Evolutionary conservation across 306 rosid species (phyloP).

Genomic region (Biancaea sappan): DNA sequence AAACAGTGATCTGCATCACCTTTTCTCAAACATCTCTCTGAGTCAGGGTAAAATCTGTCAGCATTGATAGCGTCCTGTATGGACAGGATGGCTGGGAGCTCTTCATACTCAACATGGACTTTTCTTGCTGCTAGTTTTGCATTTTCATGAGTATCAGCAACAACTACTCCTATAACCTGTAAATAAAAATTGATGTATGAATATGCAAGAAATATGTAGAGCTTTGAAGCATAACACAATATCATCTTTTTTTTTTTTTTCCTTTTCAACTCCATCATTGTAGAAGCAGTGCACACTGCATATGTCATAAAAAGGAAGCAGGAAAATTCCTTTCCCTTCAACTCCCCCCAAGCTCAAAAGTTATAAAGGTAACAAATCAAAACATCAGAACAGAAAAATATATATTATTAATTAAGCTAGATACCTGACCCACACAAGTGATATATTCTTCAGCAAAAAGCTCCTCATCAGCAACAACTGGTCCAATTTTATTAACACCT

Average conservation of each 20-base stretch:
- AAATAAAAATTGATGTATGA: slow-evolving; percentile 11
- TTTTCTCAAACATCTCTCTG: slow-evolving; percentile 66
- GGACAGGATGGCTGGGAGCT: slow-evolving; percentile 81
- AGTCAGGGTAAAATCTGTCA: slow-evolving; percentile 73
- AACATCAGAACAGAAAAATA: background rate
- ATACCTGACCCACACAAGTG: slow-evolving; percentile 97
- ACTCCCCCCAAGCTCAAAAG: slow-evolving; percentile 13
- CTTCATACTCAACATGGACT: slow-evolving; percentile 76
- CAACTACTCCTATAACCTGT: slow-evolving; percentile 88
- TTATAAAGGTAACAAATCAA: slow-evolving; percentile 10
- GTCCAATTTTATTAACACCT: slow-evolving; percentile 67
- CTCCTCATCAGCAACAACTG: slow-evolving; percentile 78
- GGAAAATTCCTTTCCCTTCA: slow-evolving; percentile 27
- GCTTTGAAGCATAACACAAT: background rate
- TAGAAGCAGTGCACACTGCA: slow-evolving; percentile 6
- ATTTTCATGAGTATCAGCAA: slow-evolving; percentile 95
- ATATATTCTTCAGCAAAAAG: slow-evolving; percentile 75
- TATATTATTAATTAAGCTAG: slow-evolving; percentile 34
- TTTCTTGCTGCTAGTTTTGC: slow-evolving; percentile 79
- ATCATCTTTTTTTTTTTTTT: background rate
- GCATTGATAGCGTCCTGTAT: slow-evolving; percentile 85
- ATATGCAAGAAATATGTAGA: slow-evolving; percentile 3
- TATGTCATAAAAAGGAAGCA: slow-evolving; percentile 19
- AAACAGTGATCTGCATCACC: slow-evolving; percentile 87
- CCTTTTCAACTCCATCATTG: slow-evolving; percentile 5